A percentile compares a stretch with the other conserved stretches of the same genome.
These are phyloP conservation scores for Trichoderma sp. DNA, from an alignment of 2,329 filamentous ascomycete species.

Conservation along the genomic window DNA sequence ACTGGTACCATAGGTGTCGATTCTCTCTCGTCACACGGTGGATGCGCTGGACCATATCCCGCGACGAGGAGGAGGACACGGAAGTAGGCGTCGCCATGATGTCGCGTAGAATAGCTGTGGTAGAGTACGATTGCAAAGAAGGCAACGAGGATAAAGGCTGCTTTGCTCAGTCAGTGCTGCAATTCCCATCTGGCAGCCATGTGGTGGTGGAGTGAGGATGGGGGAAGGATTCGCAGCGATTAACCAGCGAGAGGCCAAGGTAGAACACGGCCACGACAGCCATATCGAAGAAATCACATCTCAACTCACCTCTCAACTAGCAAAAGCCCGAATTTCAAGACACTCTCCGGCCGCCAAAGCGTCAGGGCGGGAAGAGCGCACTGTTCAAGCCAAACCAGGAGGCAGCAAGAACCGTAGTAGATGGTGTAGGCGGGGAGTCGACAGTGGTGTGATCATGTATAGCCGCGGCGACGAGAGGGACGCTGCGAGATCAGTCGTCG, in stretches of 20 bases:
- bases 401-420: neutral
- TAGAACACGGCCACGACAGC: neutral
- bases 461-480: neutral
- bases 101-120: slow-evolving; percentile 20
- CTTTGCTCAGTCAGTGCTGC: neutral
- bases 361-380: slow-evolving; percentile 8
- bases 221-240: neutral
- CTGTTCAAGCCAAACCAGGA: neutral
- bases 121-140: slow-evolving; percentile 4
- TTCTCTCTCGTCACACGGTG: slow-evolving; percentile 63
- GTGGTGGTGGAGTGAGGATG: neutral
- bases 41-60: slow-evolving; percentile 46
- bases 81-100: slow-evolving; percentile 36
- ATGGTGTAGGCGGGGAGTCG: neutral
- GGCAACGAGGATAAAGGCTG: neutral
- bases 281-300: neutral
- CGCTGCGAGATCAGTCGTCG: neutral
- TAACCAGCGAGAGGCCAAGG: neutral
- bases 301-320: neutral
- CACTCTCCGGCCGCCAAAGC: slow-evolving; percentile 13
- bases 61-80: slow-evolving; percentile 30
- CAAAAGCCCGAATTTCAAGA: slow-evolving; percentile 8
- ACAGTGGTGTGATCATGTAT: neutral
- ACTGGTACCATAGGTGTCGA: slow-evolving; percentile 72
- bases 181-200: neutral